phyloP scores from a whole-genome alignment of 345 rosid species.

The Syzygium jambos region DNA sequence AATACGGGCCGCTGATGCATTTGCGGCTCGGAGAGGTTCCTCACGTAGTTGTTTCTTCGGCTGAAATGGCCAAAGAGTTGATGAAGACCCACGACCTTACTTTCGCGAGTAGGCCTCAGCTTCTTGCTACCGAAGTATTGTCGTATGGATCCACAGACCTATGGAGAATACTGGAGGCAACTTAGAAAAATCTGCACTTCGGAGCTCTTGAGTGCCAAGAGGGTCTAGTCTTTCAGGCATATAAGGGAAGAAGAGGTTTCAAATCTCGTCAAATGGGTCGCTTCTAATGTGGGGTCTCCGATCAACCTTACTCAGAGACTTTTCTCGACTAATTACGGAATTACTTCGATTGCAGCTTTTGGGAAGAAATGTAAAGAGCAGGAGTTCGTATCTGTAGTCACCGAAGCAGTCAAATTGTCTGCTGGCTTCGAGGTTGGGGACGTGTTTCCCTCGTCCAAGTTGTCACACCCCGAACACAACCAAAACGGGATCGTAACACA shows the following conservation, averaged over 20 bases:
- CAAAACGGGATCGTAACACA: too few relatives aligned
- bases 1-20: constrained; percentile 26
- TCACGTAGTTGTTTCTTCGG: constrained; percentile 9
- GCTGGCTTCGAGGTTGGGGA: constrained; percentile 16
- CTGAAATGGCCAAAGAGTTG: constrained; percentile 2
- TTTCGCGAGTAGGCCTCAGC: too few relatives aligned
- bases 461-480: too few relatives aligned
- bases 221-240: too few relatives aligned
- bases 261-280: background rate
- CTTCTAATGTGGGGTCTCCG: constrained; percentile 2
- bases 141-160: too few relatives aligned
- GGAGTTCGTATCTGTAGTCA: background rate
- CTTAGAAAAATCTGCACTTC: too few relatives aligned
- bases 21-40: constrained; percentile 18
- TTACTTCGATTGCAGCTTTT: constrained; percentile 3
- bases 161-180: too few relatives aligned
- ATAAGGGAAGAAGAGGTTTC: background rate
- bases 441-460: constrained; percentile 22
- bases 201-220: too few relatives aligned
- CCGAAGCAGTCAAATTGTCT: background rate
- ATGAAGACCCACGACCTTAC: too few relatives aligned
- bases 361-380: constrained; percentile 15
- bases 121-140: too few relatives aligned
- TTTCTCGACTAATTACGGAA: background rate
- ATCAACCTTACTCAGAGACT: background rate